A percentile compares a stretch with the other conserved stretches of the same genome.
Evolutionary conservation across 768 basidiomycete genomes (phyloP).

Genomic region (Hericium rajendrae): DNA sequence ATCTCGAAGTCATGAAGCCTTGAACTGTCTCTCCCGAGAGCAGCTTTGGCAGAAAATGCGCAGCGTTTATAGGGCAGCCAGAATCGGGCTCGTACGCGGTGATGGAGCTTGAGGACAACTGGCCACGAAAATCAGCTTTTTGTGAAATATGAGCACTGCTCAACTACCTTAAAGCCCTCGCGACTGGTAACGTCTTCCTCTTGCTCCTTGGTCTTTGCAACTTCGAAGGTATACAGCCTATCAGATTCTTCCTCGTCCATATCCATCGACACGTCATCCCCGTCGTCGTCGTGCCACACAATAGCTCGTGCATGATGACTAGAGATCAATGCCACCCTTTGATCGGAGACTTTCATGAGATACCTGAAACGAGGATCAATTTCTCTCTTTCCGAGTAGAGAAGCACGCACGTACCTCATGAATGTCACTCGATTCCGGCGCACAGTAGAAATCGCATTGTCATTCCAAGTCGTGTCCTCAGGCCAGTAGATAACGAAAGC

Average conservation of each 20-base stretch:
- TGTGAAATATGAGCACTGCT: neutral
- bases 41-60: too few species aligned
- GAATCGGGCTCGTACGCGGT: too few species aligned
- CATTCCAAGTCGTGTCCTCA: conserved; percentile 49
- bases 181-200: conserved; percentile 37
- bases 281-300: conserved; percentile 31
- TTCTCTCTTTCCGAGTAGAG: neutral
- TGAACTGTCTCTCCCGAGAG: too few species aligned
- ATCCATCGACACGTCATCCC: conserved; percentile 18
- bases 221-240: conserved; percentile 43
- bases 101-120: too few species aligned
- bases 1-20: too few species aligned
- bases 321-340: conserved; percentile 42
- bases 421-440: conserved; percentile 48
- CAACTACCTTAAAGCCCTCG: conserved; percentile 36
- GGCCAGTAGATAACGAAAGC: conserved; percentile 54
- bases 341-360: conserved; percentile 49
- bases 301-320: conserved; percentile 34
- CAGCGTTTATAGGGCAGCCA: too few species aligned
- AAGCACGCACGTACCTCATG: conserved; percentile 36
- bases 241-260: conserved; percentile 35
- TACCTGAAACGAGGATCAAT: conserved; percentile 29
- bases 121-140: too few species aligned
- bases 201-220: conserved; percentile 44
- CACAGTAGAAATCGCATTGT: conserved; percentile 34